Conservation (phyloP, 2,329 filamentous ascomycete genomes). For the Furcasterigmium sp. region DNA sequence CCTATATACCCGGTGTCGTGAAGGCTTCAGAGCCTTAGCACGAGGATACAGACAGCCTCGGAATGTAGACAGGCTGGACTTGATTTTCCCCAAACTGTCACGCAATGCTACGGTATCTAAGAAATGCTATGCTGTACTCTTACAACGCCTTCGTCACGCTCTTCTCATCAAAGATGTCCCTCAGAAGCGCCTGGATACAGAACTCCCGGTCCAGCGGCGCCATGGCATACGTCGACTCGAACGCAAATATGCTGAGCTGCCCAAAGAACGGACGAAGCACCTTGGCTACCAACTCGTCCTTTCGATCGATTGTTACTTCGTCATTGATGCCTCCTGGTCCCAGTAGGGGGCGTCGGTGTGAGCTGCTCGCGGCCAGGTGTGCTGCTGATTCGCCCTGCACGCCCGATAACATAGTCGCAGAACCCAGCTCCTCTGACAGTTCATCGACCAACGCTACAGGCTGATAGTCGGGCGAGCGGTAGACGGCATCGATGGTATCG, state of each 20-base stretch:
- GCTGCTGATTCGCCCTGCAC: slow-evolving; percentile 30
- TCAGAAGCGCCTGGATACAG: slow-evolving; percentile 60
- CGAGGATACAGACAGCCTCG: too few species aligned
- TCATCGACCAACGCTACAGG: slow-evolving; percentile 79
- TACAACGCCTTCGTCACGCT: slow-evolving; percentile 58
- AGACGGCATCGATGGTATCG: slow-evolving; percentile 93
- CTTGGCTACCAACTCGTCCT: slow-evolving; percentile 66
- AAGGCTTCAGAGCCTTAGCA: too few species aligned
- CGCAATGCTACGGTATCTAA: too few species aligned
- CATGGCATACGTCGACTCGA: slow-evolving; percentile 91
- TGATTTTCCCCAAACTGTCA: too few species aligned
- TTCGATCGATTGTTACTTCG: slow-evolving; percentile 52
- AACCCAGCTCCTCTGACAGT: slow-evolving; percentile 69
- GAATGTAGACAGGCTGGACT: too few species aligned
- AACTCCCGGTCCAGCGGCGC: slow-evolving; percentile 59
- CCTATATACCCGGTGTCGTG: slow-evolving; percentile 43
- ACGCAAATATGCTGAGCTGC: slow-evolving; percentile 86
- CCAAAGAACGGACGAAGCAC: slow-evolving; percentile 85
- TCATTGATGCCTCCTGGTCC: slow-evolving; percentile 49
- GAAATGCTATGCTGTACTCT: too few species aligned
- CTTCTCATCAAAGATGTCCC: slow-evolving; percentile 75
- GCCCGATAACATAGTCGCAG: slow-evolving; percentile 25
- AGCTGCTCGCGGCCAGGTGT: slow-evolving; percentile 26
- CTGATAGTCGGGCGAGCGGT: slow-evolving; percentile 65
- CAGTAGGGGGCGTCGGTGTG: slow-evolving; percentile 42